Percentiles rank a stretch among this genome's conserved stretches.
Evolutionary conservation across 169 alveolate genomes (phyloP).

Genomic region (Pseudocohnilembus persalinus): DNA sequence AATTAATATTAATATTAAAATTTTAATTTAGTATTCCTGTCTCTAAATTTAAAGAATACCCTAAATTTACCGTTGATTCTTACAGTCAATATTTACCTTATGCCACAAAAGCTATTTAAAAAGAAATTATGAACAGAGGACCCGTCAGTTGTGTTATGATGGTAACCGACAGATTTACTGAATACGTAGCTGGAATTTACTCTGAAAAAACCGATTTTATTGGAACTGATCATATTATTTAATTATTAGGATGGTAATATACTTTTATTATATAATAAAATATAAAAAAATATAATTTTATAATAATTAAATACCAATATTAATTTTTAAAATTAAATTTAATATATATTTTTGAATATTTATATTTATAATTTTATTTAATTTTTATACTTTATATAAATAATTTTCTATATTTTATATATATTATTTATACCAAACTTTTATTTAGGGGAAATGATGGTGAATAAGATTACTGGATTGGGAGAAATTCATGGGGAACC

Average conservation of each 20-base stretch:
- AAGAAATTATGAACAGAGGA: slow-evolving; percentile 72
- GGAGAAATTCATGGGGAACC: slow-evolving; percentile 82
- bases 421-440: slow-evolving; percentile 81
- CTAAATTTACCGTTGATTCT: slow-evolving; percentile 56
- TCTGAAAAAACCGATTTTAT: slow-evolving; percentile 28
- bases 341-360: no score
- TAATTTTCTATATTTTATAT: neutral
- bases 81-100: slow-evolving; percentile 66
- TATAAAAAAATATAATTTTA: no score
- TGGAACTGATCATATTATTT: slow-evolving; percentile 78
- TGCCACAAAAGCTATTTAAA: slow-evolving; percentile 64
- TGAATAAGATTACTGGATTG: slow-evolving; percentile 71
- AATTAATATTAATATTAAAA: no score
- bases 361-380: no score
- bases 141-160: slow-evolving; percentile 80
- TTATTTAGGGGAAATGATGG: slow-evolving; percentile 82
- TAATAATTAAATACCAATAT: no score
- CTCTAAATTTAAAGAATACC: slow-evolving; percentile 56
- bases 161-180: slow-evolving; percentile 58
- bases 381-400: no score
- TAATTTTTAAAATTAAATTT: no score
- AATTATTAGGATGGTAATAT: slow-evolving; percentile 87
- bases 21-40: slow-evolving; percentile 35
- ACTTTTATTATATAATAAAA: no score
- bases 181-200: slow-evolving; percentile 72